Conservation (phyloP, 2,329 filamentous ascomycete species). For the Penicillium frequentans region DNA sequence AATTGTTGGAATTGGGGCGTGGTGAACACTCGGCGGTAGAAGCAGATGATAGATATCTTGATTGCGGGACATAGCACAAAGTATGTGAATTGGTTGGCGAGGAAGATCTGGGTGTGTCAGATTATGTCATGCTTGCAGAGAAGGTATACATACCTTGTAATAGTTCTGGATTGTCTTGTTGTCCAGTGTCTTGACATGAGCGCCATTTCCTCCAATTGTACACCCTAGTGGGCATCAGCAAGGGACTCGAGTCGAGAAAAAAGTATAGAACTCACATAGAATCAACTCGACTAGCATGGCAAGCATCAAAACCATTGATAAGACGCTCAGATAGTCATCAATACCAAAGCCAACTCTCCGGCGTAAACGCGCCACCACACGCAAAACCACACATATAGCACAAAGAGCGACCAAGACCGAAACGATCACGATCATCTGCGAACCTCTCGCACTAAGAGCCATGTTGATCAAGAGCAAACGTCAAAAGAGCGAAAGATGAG, state of each 20-base stretch:
- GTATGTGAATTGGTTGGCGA: constrained; percentile 37
- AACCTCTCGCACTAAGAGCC: constrained; percentile 26
- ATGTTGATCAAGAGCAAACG: constrained; percentile 17
- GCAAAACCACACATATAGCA: constrained; percentile 25
- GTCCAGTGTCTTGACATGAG: constrained; percentile 22
- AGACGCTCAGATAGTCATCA: constrained; percentile 33
- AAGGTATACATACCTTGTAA: constrained; percentile 26
- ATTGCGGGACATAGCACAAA: constrained; percentile 33
- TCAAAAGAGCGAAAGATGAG: constrained; percentile 4
- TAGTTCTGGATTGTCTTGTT: constrained; percentile 27
- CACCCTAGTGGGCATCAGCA: constrained; percentile 25
- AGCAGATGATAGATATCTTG: constrained; percentile 37
- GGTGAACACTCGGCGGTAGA: constrained; percentile 36
- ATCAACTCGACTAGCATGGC: constrained; percentile 32
- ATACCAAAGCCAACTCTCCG: constrained; percentile 30
- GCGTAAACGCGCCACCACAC: constrained; percentile 27
- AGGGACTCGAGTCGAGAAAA: background rate
- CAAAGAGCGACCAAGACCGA: constrained; percentile 30
- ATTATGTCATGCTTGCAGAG: background rate
- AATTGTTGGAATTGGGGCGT: constrained; percentile 28
- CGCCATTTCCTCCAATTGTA: constrained; percentile 32
- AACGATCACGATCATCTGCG: constrained; percentile 31
- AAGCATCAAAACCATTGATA: constrained; percentile 27
- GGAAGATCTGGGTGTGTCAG: constrained; percentile 28
- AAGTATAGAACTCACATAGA: constrained; percentile 25